Conservation (phyloP, 1,284 basidiomycete species). For the Sutorius eximius region DNA sequence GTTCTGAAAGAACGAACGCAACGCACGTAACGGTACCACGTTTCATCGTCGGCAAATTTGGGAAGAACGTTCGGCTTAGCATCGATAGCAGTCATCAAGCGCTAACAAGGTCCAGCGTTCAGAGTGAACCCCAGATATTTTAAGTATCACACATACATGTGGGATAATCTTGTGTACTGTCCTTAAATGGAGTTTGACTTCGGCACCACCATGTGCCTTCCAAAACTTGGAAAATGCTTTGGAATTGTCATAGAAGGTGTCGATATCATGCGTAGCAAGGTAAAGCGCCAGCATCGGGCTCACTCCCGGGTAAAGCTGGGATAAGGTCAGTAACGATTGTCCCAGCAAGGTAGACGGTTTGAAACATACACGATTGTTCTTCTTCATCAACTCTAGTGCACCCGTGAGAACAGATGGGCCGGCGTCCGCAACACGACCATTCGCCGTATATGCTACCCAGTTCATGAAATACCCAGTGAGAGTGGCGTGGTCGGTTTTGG, state of each 20-base stretch:
- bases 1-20: neutral
- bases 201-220: constrained; percentile 15
- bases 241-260: constrained; percentile 30
- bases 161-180: constrained; percentile 24
- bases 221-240: constrained; percentile 29
- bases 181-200: constrained; percentile 23
- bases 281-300: constrained; percentile 1
- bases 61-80: constrained; percentile 22
- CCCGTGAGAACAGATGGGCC: neutral
- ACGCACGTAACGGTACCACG: constrained; percentile 31
- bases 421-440: constrained; percentile 7
- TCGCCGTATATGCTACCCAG: constrained; percentile 34
- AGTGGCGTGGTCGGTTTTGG: constrained; percentile 25
- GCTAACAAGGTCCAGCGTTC: constrained; percentile 12
- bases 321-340: neutral
- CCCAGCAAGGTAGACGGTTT: neutral
- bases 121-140: neutral
- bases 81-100: constrained; percentile 17
- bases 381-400: constrained; percentile 13
- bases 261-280: constrained; percentile 13
- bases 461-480: constrained; percentile 50
- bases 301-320: constrained; percentile 13
- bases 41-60: constrained; percentile 23
- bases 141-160: constrained; percentile 20
- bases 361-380: constrained; percentile 16